These are phyloP conservation scores for Pleurotus platypus DNA, from an alignment of 768 basidiomycete genomes.

Conservation along the genomic window DNA sequence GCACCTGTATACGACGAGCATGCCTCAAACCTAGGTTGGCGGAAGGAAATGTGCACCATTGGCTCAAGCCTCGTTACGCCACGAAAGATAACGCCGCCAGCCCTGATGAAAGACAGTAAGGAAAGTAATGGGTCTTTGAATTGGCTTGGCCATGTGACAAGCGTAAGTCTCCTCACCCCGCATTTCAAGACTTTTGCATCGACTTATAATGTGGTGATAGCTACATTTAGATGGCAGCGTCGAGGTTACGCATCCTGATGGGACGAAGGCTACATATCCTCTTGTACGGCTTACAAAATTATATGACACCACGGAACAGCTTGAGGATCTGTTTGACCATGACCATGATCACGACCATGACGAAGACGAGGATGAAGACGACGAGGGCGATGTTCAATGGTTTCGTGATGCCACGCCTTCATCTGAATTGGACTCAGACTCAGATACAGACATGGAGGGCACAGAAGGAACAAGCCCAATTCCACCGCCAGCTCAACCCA, in stretches of 20 bases:
- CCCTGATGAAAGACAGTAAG: slow-evolving; percentile 38
- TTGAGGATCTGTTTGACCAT: slow-evolving; percentile 53
- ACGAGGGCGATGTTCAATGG: slow-evolving; percentile 8
- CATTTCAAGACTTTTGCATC: slow-evolving; percentile 5
- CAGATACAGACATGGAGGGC: background rate
- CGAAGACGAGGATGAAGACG: slow-evolving; percentile 21
- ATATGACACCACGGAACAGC: slow-evolving; percentile 78
- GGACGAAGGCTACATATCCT: slow-evolving; percentile 42
- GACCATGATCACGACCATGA: slow-evolving; percentile 41
- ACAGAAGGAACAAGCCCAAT: background rate
- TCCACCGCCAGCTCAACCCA: slow-evolving; percentile 18
- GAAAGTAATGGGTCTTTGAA: slow-evolving; percentile 39
- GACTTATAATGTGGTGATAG: slow-evolving; percentile 31
- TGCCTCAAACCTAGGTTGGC: slow-evolving; percentile 63
- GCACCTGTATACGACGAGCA: slow-evolving; percentile 37
- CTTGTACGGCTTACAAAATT: slow-evolving; percentile 70
- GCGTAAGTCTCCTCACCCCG: slow-evolving; percentile 35
- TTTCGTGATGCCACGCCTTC: background rate
- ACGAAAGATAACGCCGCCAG: slow-evolving; percentile 37
- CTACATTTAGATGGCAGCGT: slow-evolving; percentile 72
- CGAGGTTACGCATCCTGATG: slow-evolving; percentile 68
- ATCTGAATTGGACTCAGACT: background rate
- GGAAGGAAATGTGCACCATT: slow-evolving; percentile 66
- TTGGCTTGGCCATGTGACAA: slow-evolving; percentile 89
- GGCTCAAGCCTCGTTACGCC: slow-evolving; percentile 53